Conservation (phyloP, 495 filamentous ascomycete species). For the Lophiotrema nucula region DNA sequence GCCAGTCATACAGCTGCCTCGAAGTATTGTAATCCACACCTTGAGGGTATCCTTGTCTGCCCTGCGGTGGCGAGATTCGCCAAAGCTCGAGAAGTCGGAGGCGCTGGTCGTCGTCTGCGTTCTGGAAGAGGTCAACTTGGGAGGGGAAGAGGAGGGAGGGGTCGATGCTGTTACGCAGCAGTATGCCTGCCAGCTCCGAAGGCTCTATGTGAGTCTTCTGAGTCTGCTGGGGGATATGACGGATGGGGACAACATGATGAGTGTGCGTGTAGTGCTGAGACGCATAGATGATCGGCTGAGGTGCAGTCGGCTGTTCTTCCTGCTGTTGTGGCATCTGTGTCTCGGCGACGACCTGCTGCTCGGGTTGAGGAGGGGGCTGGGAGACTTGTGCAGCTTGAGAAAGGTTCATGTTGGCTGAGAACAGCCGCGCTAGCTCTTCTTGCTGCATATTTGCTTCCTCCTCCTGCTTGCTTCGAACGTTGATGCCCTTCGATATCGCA, state of each 20-base stretch:
- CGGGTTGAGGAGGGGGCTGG: conserved; percentile 16
- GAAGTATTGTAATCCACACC: conserved; percentile 27
- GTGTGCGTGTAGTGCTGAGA: conserved; percentile 44
- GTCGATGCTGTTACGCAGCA: conserved; percentile 40
- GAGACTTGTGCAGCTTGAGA: conserved; percentile 21
- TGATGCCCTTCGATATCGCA: conserved; percentile 36
- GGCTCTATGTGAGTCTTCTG: conserved; percentile 28
- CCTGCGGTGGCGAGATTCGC: conserved; percentile 41
- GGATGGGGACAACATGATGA: conserved; percentile 37
- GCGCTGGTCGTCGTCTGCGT: conserved; percentile 42
- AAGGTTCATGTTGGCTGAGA: conserved; percentile 39
- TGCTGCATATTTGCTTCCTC: conserved; percentile 39
- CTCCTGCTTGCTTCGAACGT: conserved; percentile 32
- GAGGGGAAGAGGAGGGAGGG: conserved; percentile 41
- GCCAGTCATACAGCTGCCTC: conserved; percentile 34
- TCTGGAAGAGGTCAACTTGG: conserved; percentile 43
- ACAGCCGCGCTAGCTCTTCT: conserved; percentile 42
- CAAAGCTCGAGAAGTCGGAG: conserved; percentile 44
- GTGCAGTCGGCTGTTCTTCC: conserved; percentile 1
- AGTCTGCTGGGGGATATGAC: conserved; percentile 29
- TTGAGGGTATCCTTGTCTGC: conserved; percentile 17
- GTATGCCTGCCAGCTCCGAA: conserved; percentile 34
- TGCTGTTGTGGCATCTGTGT: conserved; percentile 9
- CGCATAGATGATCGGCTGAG: conserved; percentile 37
- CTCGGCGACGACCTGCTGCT: conserved; percentile 12